Base-by-base conservation (phyloP, 2,329 filamentous ascomycete genomes). In the Exophiala alcalophila region DNA sequence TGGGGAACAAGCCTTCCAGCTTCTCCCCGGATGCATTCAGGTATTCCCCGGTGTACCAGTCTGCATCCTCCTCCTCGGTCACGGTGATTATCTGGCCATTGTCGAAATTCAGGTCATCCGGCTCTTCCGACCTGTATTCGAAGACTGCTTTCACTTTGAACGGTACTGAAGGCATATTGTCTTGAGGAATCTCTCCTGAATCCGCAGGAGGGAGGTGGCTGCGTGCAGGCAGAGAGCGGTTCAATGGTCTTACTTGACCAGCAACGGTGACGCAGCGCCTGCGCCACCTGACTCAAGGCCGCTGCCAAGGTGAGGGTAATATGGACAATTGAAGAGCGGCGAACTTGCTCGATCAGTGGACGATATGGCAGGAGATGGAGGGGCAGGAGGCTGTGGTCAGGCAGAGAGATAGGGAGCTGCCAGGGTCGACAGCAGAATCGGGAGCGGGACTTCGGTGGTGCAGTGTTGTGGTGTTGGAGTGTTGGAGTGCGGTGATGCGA, bases 141-240 rank as follows among this genome's bases (percentile, higher is more conserved):
- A 85, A 98, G 62, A 97, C 70, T 57, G 92, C 88, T 76, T 90
- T 94, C 73, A 98, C 92, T 70, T 87, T 94, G 76, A 95, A 96
- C 49, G 82, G 81, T 58, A 74, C 74, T 49, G 64, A 66, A 65
- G 83, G 73, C 84, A 90, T 90, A 63, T 66, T 76, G 70, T 55
- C 47, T 44, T 49, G 44, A 37, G 28, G n/a, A 34, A 5, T 20
- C 30, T 18, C 11, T 10, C n/a, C 23, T 31, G 24, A 20, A 12
- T 9, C 32, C 15, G 24, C 27, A 31, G 56, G 57, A 53, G 52
- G 53, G 55, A 52, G 57, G 56, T 54, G 47, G 54, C 53, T 57
- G 59, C 50, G 27, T 36, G 48, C 20, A 16, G 37, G 20, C 16
- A 23, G 26, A 40, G 23, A 43, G 26, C 31, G 34, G 18, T 38